phyloP scores from a whole-genome alignment of 345 rosid species.

The Hibiscus trionum region DNA sequence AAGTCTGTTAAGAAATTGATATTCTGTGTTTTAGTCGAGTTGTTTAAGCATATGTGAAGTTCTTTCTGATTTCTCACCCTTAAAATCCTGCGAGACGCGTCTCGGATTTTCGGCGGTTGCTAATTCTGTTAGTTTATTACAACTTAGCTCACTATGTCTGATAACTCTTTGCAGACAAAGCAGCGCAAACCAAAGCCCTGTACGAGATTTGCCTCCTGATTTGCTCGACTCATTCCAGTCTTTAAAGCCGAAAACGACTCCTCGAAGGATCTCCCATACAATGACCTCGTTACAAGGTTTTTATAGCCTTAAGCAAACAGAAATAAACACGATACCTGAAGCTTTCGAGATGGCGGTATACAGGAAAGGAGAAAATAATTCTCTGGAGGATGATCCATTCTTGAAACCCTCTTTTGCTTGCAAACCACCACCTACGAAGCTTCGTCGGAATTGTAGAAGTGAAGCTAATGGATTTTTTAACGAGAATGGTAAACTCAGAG shows the following conservation, averaged over 20 bases:
- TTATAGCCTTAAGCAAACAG: constrained; percentile 50
- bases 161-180: constrained; percentile 40
- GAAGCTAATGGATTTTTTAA: constrained; percentile 34
- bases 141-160: background rate
- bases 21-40: too few relatives aligned
- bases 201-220: constrained; percentile 23
- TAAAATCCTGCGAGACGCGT: background rate
- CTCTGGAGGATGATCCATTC: constrained; percentile 25
- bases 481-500: constrained; percentile 38
- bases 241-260: constrained; percentile 38
- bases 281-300: constrained; percentile 72
- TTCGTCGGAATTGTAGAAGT: constrained; percentile 59
- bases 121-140: constrained; percentile 6
- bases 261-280: constrained; percentile 50
- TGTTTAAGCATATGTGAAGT: background rate
- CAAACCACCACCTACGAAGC: constrained; percentile 29
- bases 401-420: constrained; percentile 30
- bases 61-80: background rate
- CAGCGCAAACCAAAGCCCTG: constrained; percentile 20
- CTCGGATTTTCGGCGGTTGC: background rate
- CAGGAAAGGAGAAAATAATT: constrained; percentile 26
- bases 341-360: constrained; percentile 49
- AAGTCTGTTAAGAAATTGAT: background rate
- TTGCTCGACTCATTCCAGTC: constrained; percentile 58
- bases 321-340: constrained; percentile 25